Percentiles rank a stretch among this genome's conserved stretches.
These are phyloP conservation scores for Tuber microsphaerosporum DNA, from an alignment of 495 filamentous ascomycete species.

Conservation along the genomic window DNA sequence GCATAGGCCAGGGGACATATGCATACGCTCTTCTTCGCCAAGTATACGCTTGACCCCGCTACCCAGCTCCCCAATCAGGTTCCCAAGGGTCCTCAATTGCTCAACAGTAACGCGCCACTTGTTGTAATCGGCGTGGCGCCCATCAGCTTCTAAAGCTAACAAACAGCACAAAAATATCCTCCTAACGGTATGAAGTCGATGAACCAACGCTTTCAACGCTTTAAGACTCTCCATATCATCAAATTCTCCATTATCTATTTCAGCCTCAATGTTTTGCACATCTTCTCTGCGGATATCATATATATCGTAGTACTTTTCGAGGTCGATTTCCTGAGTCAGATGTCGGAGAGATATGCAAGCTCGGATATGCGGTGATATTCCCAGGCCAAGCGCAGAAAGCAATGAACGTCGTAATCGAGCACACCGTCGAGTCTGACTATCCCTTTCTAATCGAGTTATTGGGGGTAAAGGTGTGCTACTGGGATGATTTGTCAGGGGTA, in stretches of 20 bases:
- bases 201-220: constrained; percentile 67
- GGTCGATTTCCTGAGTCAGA: constrained; percentile 66
- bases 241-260: constrained; percentile 56
- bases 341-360: constrained; percentile 60
- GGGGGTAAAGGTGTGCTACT: constrained; percentile 82
- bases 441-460: constrained; percentile 71
- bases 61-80: constrained; percentile 50
- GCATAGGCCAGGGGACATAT: constrained; percentile 1
- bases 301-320: constrained; percentile 85
- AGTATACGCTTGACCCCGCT: constrained; percentile 58
- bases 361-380: constrained; percentile 63
- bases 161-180: constrained; percentile 80
- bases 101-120: constrained; percentile 74
- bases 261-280: constrained; percentile 58
- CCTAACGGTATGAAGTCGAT: constrained; percentile 69
- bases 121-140: constrained; percentile 67
- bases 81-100: constrained; percentile 61
- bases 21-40: constrained; percentile 76
- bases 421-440: constrained; percentile 70
- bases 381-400: constrained; percentile 58
- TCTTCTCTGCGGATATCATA: constrained; percentile 82
- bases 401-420: constrained; percentile 67
- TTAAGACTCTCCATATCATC: constrained; percentile 74
- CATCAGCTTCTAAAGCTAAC: constrained; percentile 78
- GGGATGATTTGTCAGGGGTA: constrained; percentile 44